Conservation (phyloP, 129 eudicot genomes). For the Calendula officinalis region DNA sequence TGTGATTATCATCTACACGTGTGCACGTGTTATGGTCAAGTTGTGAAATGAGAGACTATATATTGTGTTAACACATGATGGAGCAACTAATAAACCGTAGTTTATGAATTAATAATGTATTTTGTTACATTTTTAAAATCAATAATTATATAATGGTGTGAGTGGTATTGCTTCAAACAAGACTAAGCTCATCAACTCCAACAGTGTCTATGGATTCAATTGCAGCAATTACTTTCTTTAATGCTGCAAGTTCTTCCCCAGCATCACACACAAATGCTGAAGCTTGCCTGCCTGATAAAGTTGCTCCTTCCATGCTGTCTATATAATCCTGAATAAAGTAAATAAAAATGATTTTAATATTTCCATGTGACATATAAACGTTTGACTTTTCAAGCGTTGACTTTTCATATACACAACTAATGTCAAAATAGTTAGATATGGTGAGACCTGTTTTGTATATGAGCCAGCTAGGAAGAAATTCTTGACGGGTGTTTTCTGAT, state of each 20-base stretch:
- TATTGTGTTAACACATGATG: too few species aligned
- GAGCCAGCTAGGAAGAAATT: slow-evolving; percentile 98
- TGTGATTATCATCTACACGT: too few species aligned
- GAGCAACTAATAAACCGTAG: neutral
- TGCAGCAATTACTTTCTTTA: slow-evolving; percentile 43
- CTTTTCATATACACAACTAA: too few species aligned
- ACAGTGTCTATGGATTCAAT: slow-evolving; percentile 26
- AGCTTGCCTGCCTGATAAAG: slow-evolving; percentile 96
- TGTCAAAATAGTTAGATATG: too few species aligned
- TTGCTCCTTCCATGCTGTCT: slow-evolving; percentile 99
- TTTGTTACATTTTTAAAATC: slow-evolving; percentile 16
- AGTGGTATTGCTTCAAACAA: slow-evolving; percentile 42
- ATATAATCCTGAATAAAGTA: slow-evolving; percentile 65
- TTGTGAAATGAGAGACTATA: too few species aligned
- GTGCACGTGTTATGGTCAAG: too few species aligned
- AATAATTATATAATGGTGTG: slow-evolving; percentile 5
- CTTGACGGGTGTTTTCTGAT: slow-evolving; percentile 88
- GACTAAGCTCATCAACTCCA: slow-evolving; percentile 55
- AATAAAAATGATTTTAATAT: too few species aligned
- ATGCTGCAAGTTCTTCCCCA: slow-evolving; percentile 70
- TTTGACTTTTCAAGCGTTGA: slow-evolving; percentile 12
- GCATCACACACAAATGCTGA: slow-evolving; percentile 82
- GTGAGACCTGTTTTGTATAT: slow-evolving; percentile 82
- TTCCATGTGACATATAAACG: too few species aligned
- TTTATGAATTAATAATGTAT: slow-evolving; percentile 7